phyloP scores from a whole-genome alignment of 768 basidiomycete species.

The Kwoniella sp. region DNA sequence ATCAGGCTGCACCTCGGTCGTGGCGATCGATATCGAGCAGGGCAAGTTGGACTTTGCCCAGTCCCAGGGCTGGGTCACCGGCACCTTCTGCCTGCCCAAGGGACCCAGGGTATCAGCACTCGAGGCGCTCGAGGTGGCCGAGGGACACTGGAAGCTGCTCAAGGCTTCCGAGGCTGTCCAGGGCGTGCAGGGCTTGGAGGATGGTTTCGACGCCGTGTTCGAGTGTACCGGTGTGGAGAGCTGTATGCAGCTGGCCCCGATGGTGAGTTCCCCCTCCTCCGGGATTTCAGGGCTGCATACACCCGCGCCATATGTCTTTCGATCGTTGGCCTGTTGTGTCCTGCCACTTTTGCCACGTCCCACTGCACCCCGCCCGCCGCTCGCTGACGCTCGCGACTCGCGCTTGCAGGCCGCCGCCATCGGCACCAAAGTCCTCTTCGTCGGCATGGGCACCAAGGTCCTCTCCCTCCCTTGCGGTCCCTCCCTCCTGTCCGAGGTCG shows the following conservation, averaged over 20 bases:
- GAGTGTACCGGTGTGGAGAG: conserved; percentile 93
- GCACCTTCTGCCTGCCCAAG: conserved; percentile 63
- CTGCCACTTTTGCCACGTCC: background rate
- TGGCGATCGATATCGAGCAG: conserved; percentile 81
- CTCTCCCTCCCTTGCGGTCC: conserved; percentile 75
- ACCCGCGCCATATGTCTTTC: background rate
- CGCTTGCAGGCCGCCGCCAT: conserved; percentile 64
- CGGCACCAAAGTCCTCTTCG: conserved; percentile 85
- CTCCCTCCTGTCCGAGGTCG: conserved; percentile 82
- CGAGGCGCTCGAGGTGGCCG: conserved; percentile 41
- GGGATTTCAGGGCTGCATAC: too few relatives aligned
- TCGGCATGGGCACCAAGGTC: conserved; percentile 90
- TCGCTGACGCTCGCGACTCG: conserved; percentile 12
- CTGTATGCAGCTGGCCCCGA: conserved; percentile 83
- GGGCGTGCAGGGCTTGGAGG: conserved; percentile 54
- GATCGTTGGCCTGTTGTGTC: too few relatives aligned
- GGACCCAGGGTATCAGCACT: conserved; percentile 45
- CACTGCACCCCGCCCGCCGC: background rate
- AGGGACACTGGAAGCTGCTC: conserved; percentile 43
- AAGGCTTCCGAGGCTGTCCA: conserved; percentile 58
- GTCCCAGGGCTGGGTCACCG: conserved; percentile 68
- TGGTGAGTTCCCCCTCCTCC: conserved; percentile 74
- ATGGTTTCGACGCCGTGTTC: conserved; percentile 88
- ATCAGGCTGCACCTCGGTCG: conserved; percentile 64
- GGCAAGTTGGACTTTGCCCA: conserved; percentile 73